A percentile compares a stretch with the other conserved stretches of the same genome.
phyloP scores from a whole-genome alignment of 1,284 basidiomycete genomes.

The Cutaneotrichosporon spelunceum region DNA sequence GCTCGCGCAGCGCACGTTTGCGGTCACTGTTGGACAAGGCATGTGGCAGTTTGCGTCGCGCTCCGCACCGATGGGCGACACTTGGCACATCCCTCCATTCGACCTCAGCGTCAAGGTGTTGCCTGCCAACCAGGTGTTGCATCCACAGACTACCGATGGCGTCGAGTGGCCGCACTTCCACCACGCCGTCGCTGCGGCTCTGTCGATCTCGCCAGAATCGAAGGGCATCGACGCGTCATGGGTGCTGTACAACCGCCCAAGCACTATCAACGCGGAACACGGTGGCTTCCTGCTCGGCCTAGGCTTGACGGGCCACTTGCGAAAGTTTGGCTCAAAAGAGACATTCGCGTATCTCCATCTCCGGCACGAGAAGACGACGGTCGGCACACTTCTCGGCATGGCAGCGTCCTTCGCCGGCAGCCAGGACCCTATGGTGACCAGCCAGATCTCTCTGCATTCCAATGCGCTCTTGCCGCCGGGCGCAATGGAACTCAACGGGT shows the following conservation, averaged over 20 bases:
- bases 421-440: constrained; percentile 80
- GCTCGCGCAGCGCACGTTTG: constrained; percentile 77
- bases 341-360: constrained; percentile 85
- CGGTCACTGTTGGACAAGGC: constrained; percentile 78
- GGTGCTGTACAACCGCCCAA: constrained; percentile 88
- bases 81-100: constrained; percentile 73
- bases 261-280: constrained; percentile 80
- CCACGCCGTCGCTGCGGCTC: constrained; percentile 87
- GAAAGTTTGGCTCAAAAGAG: constrained; percentile 77
- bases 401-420: constrained; percentile 88
- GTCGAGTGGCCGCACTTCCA: constrained; percentile 94
- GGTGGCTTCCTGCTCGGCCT: constrained; percentile 92
- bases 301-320: constrained; percentile 85
- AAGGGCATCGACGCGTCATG: constrained; percentile 79
- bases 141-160: constrained; percentile 63
- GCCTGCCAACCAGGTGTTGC: constrained; percentile 54
- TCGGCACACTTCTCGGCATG: constrained; percentile 86
- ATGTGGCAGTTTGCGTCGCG: constrained; percentile 81
- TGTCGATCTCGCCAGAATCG: constrained; percentile 76
- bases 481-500: constrained; percentile 81
- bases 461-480: constrained; percentile 85
- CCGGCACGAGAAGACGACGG: constrained; percentile 91
- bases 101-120: constrained; percentile 73
- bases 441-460: constrained; percentile 86
- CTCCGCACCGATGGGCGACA: constrained; percentile 66